Evolutionary conservation across 2,329 filamentous ascomycete species (phyloP).

Genomic region (Paecilomyces variotii): DNA sequence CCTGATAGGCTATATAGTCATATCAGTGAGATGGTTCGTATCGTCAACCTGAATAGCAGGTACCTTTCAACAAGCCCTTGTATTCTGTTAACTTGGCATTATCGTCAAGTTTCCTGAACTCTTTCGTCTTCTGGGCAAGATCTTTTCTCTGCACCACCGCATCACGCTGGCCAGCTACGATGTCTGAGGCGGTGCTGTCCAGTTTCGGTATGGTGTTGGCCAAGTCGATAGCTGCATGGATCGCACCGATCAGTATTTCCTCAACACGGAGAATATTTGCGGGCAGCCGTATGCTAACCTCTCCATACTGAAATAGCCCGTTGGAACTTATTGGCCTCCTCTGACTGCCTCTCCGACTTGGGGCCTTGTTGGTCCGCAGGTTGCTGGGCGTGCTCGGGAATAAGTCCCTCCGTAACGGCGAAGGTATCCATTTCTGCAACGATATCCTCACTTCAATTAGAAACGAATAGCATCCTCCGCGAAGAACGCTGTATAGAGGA

Average conservation of each 20-base stretch:
- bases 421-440: conserved; percentile 34
- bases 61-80: conserved; percentile 82
- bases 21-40: neutral
- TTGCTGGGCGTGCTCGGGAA: conserved; percentile 22
- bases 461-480: conserved; percentile 2
- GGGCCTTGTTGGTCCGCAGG: conserved; percentile 16
- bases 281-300: conserved; percentile 48
- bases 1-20: conserved; percentile 68
- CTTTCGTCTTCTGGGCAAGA: conserved; percentile 96
- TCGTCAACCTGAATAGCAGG: conserved; percentile 7
- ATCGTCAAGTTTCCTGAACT: conserved; percentile 92
- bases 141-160: conserved; percentile 96
- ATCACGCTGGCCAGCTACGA: conserved; percentile 86
- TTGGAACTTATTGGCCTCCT: conserved; percentile 87
- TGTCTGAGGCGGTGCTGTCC: conserved; percentile 89
- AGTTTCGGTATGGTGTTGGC: conserved; percentile 74
- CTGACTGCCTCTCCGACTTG: conserved; percentile 28
- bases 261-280: conserved; percentile 2
- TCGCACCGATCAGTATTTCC: neutral
- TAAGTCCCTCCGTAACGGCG: conserved; percentile 32
- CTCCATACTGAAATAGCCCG: conserved; percentile 93
- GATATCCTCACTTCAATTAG: neutral
- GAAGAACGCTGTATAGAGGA: neutral
- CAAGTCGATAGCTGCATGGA: conserved; percentile 67
- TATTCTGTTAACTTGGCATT: conserved; percentile 76